Percentiles rank a stretch among this genome's conserved stretches.
phyloP scores from a whole-genome alignment of 805 yeast species.

The Groenewaldozyma salmanticensis region DNA sequence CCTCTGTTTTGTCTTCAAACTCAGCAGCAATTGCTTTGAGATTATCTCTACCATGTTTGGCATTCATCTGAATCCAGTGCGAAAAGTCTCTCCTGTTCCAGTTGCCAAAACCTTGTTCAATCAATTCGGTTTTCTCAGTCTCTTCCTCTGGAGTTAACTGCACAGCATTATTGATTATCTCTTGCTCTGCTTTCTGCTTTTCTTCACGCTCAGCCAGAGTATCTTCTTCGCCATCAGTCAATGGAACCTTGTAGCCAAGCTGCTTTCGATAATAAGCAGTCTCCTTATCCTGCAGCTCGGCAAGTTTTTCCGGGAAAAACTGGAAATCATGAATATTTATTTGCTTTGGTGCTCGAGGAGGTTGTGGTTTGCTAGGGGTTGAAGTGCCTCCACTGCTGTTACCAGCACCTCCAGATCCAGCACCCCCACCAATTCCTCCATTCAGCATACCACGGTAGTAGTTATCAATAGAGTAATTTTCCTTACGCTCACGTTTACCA shows the following conservation, averaged over 20 bases:
- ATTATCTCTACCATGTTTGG: slow-evolving; percentile 74
- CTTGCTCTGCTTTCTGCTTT: slow-evolving; percentile 46
- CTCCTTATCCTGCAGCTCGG: slow-evolving; percentile 72
- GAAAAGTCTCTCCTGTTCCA: slow-evolving; percentile 88
- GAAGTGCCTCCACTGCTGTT: slow-evolving; percentile 6
- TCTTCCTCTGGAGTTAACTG: slow-evolving; percentile 75
- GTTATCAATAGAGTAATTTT: slow-evolving; percentile 76
- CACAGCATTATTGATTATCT: slow-evolving; percentile 65
- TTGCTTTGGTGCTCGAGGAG: slow-evolving; percentile 80
- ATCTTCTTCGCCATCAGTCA: slow-evolving; percentile 35
- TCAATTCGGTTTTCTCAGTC: slow-evolving; percentile 48
- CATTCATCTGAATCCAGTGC: slow-evolving; percentile 63
- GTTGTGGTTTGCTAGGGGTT: slow-evolving; percentile 20
- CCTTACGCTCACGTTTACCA: slow-evolving; percentile 44
- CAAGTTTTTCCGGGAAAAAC: slow-evolving; percentile 69
- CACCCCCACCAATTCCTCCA: slow-evolving; percentile 1
- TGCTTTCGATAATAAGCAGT: slow-evolving; percentile 65
- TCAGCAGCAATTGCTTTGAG: slow-evolving; percentile 63
- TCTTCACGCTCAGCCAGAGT: slow-evolving; percentile 37
- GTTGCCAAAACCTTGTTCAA: slow-evolving; percentile 60
- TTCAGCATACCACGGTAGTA: slow-evolving; percentile 72
- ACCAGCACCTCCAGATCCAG: too few species aligned
- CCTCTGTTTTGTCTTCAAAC: slow-evolving; percentile 69
- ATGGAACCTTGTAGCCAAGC: slow-evolving; percentile 57
- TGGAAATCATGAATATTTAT: slow-evolving; percentile 82